phyloP scores from a whole-genome alignment of 2,329 filamentous ascomycete species.

The Aspergillus sp. region DNA sequence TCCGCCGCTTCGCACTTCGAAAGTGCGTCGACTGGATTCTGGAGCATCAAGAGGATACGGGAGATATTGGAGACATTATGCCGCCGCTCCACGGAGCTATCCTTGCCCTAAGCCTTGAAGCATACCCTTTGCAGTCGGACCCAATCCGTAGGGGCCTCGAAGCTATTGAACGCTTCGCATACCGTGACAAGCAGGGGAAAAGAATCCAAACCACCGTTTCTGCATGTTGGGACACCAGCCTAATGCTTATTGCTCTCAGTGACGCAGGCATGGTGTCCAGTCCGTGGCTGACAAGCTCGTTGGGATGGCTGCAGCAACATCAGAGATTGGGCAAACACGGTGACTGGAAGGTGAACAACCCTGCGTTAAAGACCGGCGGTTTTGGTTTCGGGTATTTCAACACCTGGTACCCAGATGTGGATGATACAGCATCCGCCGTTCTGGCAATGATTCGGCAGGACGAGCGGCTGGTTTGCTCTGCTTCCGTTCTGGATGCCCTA shows the following conservation, averaged over 20 bases:
- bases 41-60: conserved; percentile 30
- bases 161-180: conserved; percentile 26
- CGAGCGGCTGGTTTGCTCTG: not conserved
- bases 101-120: conserved; percentile 29
- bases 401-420: conserved; percentile 32
- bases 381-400: conserved; percentile 34
- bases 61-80: conserved; percentile 29
- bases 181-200: conserved; percentile 24
- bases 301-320: conserved; percentile 16
- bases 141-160: conserved; percentile 20
- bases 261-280: conserved; percentile 12
- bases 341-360: conserved; percentile 30
- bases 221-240: conserved; percentile 35
- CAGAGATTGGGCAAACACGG: conserved; percentile 24
- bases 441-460: conserved; percentile 27
- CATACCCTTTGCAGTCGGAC: conserved; percentile 18
- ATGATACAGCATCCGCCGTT: conserved; percentile 32
- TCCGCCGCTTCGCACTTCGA: not conserved
- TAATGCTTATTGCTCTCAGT: conserved; percentile 30
- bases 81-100: conserved; percentile 27
- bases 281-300: not conserved
- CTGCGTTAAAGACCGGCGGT: conserved; percentile 21
- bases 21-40: conserved; percentile 29
- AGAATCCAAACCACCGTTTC: conserved; percentile 28
- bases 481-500: conserved; percentile 10